phyloP scores from a whole-genome alignment of 108 stramenopile species.

The Skeletonema tropicum region DNA sequence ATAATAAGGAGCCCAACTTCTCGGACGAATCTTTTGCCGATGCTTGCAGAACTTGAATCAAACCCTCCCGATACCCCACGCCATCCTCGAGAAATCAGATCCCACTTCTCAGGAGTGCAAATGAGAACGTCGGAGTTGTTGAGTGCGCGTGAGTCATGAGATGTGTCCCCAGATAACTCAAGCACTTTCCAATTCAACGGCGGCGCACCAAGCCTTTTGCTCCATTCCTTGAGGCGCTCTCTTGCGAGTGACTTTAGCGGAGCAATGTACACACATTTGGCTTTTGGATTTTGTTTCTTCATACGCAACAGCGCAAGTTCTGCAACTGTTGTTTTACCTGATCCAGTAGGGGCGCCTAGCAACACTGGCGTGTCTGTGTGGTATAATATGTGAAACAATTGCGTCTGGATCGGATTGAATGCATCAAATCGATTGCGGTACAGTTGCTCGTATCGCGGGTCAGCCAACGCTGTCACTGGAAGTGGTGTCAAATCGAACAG shows the following conservation, averaged over 20 bases:
- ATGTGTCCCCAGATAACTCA: constrained; percentile 97
- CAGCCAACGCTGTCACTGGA: constrained; percentile 85
- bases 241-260: constrained; percentile 97
- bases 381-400: constrained; percentile 87
- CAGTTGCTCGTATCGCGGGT: constrained; percentile 83
- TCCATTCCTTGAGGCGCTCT: constrained; percentile 97
- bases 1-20: constrained; percentile 92
- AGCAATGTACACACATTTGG: constrained; percentile 96
- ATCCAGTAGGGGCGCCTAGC: constrained; percentile 97
- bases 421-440: constrained; percentile 84
- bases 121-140: constrained; percentile 93
- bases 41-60: constrained; percentile 48
- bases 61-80: constrained; percentile 52
- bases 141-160: constrained; percentile 86
- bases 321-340: constrained; percentile 89
- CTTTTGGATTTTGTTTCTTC: constrained; percentile 68
- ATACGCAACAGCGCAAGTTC: constrained; percentile 93
- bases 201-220: constrained; percentile 69
- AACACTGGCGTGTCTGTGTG: constrained; percentile 91
- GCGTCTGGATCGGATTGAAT: constrained; percentile 97
- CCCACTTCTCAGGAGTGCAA: constrained; percentile 99
- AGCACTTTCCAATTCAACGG: constrained; percentile 90
- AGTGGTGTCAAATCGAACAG: constrained; percentile 93
- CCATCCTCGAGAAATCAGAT: constrained; percentile 96
- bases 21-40: constrained; percentile 68